A percentile compares a stretch with the other conserved stretches of the same genome.
Conservation (phyloP, 768 basidiomycete species). For the Suillus spraguei region DNA sequence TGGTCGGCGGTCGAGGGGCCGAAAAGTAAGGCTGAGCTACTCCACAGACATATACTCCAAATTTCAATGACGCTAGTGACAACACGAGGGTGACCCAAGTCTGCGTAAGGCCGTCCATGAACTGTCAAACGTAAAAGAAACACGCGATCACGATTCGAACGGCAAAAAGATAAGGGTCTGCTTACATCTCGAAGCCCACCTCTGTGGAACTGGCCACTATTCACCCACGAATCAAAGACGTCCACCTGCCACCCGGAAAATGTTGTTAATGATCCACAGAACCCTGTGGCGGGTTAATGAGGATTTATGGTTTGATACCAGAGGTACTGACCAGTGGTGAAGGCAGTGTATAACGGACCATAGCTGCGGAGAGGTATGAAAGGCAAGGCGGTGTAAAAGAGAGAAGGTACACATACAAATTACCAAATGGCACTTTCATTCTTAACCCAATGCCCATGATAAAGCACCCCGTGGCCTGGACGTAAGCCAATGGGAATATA, state of each 20-base stretch:
- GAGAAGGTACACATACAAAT: conserved; percentile 73
- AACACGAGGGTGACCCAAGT: conserved; percentile 77
- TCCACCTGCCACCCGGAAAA: conserved; percentile 97
- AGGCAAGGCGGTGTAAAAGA: conserved; percentile 12
- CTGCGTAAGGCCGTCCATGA: conserved; percentile 84
- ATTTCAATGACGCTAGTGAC: conserved; percentile 72
- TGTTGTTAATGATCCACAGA: conserved; percentile 95
- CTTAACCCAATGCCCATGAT: conserved; percentile 84
- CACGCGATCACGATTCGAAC: background rate
- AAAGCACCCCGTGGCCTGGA: conserved; percentile 86
- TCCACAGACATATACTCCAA: conserved; percentile 69
- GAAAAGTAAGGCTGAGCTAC: conserved; percentile 44
- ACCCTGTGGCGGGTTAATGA: conserved; percentile 48
- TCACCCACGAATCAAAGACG: conserved; percentile 83
- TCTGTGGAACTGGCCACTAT: conserved; percentile 55
- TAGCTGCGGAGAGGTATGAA: conserved; percentile 54
- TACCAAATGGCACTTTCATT: conserved; percentile 70
- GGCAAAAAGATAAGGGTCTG: background rate
- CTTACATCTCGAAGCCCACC: conserved; percentile 75
- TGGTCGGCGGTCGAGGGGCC: conserved; percentile 42
- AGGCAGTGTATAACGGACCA: conserved; percentile 82
- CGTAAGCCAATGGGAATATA: conserved; percentile 84
- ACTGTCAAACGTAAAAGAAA: conserved; percentile 45
- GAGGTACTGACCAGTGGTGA: conserved; percentile 71
- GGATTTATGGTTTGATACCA: conserved; percentile 5